These are phyloP conservation scores for Penicillium steckii DNA, from an alignment of 495 filamentous ascomycete species.

Conservation along the genomic window DNA sequence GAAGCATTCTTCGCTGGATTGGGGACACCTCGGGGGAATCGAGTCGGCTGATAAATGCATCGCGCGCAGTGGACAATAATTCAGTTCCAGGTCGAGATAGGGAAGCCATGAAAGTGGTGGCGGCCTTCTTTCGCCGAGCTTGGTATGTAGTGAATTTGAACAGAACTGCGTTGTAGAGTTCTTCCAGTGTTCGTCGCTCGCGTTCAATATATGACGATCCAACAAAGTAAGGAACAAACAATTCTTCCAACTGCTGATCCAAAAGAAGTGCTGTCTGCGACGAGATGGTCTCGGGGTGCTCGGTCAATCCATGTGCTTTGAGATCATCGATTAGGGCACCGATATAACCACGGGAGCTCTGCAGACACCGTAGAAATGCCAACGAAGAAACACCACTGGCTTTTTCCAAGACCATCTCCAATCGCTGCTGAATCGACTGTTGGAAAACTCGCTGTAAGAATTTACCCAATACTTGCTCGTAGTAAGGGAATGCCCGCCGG, in stretches of 20 bases:
- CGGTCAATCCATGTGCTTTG: slow-evolving; percentile 91
- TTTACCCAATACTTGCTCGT: slow-evolving; percentile 86
- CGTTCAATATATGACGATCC: slow-evolving; percentile 95
- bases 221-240: slow-evolving; percentile 94
- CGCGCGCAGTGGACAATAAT: slow-evolving; percentile 72
- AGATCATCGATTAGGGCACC: slow-evolving; percentile 84
- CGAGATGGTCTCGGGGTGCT: slow-evolving; percentile 88
- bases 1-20: slow-evolving; percentile 81
- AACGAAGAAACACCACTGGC: slow-evolving; percentile 86
- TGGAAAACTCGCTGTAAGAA: slow-evolving; percentile 97
- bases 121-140: slow-evolving; percentile 79
- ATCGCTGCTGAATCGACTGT: slow-evolving; percentile 91
- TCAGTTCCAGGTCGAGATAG: slow-evolving; percentile 85
- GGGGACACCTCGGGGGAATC: slow-evolving; percentile 81
- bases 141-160: slow-evolving; percentile 97
- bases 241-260: slow-evolving; percentile 93
- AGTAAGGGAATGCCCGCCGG: slow-evolving; percentile 90
- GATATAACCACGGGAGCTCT: slow-evolving; percentile 85
- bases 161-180: slow-evolving; percentile 86
- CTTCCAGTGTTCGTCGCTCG: slow-evolving; percentile 85
- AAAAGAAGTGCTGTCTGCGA: slow-evolving; percentile 80
- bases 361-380: slow-evolving; percentile 86
- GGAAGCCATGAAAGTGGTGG: slow-evolving; percentile 84
- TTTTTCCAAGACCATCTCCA: slow-evolving; percentile 96
- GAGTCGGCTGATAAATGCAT: slow-evolving; percentile 76